Evolutionary conservation across 2,329 filamentous ascomycete species (phyloP), one percentile per base, ranked within the genome.

Genomic region (Pestalotiopsis sp.): DNA sequence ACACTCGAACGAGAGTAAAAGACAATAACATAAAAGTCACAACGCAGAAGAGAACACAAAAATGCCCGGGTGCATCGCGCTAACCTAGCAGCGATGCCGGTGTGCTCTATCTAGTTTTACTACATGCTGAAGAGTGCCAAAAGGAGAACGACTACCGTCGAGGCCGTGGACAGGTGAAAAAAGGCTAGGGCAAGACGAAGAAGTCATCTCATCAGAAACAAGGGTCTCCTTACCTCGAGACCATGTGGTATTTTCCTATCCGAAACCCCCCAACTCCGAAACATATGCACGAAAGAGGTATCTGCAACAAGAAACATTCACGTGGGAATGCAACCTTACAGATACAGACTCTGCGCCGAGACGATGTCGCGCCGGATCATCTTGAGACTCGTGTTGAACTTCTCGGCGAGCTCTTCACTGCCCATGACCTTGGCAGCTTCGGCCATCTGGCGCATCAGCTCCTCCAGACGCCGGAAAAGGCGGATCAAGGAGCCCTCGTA

Each of bases 381-480:
- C 68, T 87, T 85, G 73, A 99, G 83, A 70, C 93, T 92, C 73
- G 90, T 88, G 76, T 97, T 94, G 77, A 99, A 99, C 82, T 97
- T 98, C 77, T 91, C 88, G 76, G 94, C 92, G 67, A 99, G 84
- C 75, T 98, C 96, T 69, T 97, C 94, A 78, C 92, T 98, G 75
- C 96, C 96, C 96, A 99, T 99, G 70, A 98, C 95, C 83, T 98
- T 98, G 72, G 93, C 89, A 26, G 95, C 96, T 81, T 98, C 93
- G 17, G 92, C 95, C 88, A 98, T 97, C 80, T 99, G 96, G 72
- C 96, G 89, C 44, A 99, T 85, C 68, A 98, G 85, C 81, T 99
- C 96, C 81, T 99, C 96, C 39, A 99, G 85, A 22, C 96, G 92
- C 66, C 96, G 92, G 89, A 99, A 99, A 52, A 98, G 89, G 62